Conservation (phyloP, 257 asterid species). For the Misopates orontium region DNA sequence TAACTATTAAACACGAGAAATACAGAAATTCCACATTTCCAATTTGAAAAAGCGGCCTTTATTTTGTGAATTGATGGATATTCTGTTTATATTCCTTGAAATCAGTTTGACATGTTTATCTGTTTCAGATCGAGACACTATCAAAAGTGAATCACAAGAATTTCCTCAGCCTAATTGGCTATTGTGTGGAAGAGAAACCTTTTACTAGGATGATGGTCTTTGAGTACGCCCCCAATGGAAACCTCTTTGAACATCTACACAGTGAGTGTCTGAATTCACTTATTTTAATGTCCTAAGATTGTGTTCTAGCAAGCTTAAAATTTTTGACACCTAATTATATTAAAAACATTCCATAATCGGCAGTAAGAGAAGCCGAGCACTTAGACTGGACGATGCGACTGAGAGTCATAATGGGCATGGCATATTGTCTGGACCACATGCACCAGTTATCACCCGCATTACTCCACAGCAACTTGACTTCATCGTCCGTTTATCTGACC, state of each 20-base stretch:
- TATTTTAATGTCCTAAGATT: not conserved
- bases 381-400: slow-evolving; percentile 74
- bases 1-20: slow-evolving; percentile 34
- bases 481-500: slow-evolving; percentile 64
- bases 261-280: slow-evolving; percentile 45
- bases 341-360: slow-evolving; percentile 4
- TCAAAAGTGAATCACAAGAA: slow-evolving; percentile 88
- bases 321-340: not conserved
- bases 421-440: slow-evolving; percentile 82
- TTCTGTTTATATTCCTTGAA: not conserved
- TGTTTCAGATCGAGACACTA: slow-evolving; percentile 67
- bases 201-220: slow-evolving; percentile 93
- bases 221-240: slow-evolving; percentile 93
- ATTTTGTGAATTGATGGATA: not conserved
- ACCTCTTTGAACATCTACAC: slow-evolving; percentile 90
- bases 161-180: slow-evolving; percentile 81
- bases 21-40: slow-evolving; percentile 5
- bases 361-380: slow-evolving; percentile 96
- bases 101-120: not conserved
- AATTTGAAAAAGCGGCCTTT: too few species aligned
- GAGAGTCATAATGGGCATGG: slow-evolving; percentile 80
- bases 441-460: slow-evolving; percentile 60
- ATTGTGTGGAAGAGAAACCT: slow-evolving; percentile 75
- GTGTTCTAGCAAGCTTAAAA: not conserved
- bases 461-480: slow-evolving; percentile 62